These are phyloP conservation scores for Elsinoe australis DNA, from an alignment of 2,329 filamentous ascomycete species.

Conservation along the genomic window DNA sequence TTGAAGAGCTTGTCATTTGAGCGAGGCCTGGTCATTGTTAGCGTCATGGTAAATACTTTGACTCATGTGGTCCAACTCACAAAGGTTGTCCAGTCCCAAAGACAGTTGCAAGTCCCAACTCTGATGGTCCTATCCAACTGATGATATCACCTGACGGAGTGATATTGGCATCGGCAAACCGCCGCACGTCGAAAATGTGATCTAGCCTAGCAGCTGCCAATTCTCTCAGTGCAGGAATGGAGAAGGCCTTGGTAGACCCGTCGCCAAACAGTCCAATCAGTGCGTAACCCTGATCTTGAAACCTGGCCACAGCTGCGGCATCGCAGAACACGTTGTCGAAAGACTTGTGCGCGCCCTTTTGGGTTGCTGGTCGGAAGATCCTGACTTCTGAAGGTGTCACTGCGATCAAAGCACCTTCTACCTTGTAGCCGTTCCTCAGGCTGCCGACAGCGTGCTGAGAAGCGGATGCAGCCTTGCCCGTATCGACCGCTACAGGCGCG, in stretches of 20 bases:
- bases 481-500: conserved; percentile 69
- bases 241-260: conserved; percentile 68
- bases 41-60: neutral
- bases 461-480: conserved; percentile 66
- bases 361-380: conserved; percentile 74
- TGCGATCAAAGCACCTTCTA: conserved; percentile 73
- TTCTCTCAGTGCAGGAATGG: conserved; percentile 81
- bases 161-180: conserved; percentile 63
- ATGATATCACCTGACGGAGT: conserved; percentile 74
- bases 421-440: conserved; percentile 63
- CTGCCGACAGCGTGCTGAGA: conserved; percentile 68
- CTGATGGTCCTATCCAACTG: conserved; percentile 81
- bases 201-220: conserved; percentile 59
- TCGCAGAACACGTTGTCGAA: conserved; percentile 82
- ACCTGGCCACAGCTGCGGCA: conserved; percentile 66
- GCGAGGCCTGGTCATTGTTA: conserved; percentile 31
- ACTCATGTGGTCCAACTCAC: conserved; percentile 35
- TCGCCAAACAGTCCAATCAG: conserved; percentile 81
- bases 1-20: conserved; percentile 71
- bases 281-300: conserved; percentile 64
- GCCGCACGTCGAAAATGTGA: conserved; percentile 62
- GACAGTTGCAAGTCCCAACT: conserved; percentile 72
- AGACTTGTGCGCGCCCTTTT: conserved; percentile 85
- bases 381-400: conserved; percentile 68
- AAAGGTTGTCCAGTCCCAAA: conserved; percentile 68